Evolutionary conservation across 176 grass and related monocot genomes (phyloP).

Genomic region (Aegilops tauschii): DNA sequence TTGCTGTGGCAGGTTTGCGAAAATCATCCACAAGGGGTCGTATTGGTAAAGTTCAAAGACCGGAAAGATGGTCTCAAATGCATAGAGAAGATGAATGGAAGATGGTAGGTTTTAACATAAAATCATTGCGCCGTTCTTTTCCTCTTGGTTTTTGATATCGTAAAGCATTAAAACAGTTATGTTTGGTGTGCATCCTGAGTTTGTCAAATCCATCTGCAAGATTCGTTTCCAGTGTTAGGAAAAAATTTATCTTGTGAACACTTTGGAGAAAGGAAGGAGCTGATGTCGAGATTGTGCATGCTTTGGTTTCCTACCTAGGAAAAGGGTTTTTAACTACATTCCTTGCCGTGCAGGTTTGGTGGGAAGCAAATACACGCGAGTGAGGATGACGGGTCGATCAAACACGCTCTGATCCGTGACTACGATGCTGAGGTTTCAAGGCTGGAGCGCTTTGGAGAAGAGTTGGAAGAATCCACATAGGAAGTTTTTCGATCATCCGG

Average conservation of each 20-base stretch:
- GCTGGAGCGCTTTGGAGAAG: slow-evolving; percentile 78
- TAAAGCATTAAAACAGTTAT: background rate
- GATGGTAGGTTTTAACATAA: slow-evolving; percentile 60
- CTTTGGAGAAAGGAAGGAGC: background rate
- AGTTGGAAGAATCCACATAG: slow-evolving; percentile 60
- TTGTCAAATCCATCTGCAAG: background rate
- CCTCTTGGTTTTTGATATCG: background rate
- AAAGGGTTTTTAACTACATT: background rate
- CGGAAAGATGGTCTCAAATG: slow-evolving; percentile 76
- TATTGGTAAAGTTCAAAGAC: slow-evolving; percentile 97
- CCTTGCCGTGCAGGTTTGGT: slow-evolving; percentile 65
- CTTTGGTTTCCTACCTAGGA: background rate
- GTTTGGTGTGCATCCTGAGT: background rate
- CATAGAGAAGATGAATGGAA: slow-evolving; percentile 88
- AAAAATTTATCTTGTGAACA: background rate
- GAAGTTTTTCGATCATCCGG: background rate
- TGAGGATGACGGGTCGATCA: slow-evolving; percentile 77
- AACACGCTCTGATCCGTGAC: slow-evolving; percentile 83
- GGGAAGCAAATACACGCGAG: slow-evolving; percentile 71
- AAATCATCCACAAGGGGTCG: slow-evolving; percentile 93
- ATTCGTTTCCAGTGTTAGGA: background rate
- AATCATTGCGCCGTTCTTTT: background rate
- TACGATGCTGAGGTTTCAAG: slow-evolving; percentile 77
- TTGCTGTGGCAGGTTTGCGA: slow-evolving; percentile 76
- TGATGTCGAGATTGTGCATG: too few relatives aligned